These are phyloP conservation scores for Syzygium aqueum DNA, from an alignment of 345 rosid genomes.

Conservation along the genomic window DNA sequence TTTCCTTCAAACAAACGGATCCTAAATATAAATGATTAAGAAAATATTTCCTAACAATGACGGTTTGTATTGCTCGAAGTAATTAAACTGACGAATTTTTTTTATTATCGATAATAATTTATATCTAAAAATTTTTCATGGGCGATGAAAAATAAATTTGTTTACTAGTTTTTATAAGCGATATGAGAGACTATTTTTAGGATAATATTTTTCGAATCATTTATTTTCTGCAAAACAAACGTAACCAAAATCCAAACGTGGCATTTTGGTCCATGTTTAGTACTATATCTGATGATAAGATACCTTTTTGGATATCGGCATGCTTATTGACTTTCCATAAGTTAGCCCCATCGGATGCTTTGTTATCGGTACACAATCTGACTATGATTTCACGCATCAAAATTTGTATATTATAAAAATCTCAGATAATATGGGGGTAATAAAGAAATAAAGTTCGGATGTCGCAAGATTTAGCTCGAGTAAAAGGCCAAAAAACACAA, in stretches of 20 bases:
- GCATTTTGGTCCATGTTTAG: neutral
- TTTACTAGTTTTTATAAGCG: neutral
- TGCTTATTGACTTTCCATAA: neutral
- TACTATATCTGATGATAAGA: neutral
- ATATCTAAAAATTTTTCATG: no score
- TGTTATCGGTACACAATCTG: neutral
- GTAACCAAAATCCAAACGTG: neutral
- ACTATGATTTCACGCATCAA: neutral
- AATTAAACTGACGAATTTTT: accelerated
- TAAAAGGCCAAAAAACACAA: neutral
- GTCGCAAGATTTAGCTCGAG: neutral
- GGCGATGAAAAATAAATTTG: no score
- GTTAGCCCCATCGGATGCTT: accelerated
- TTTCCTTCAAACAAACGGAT: no score
- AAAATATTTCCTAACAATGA: no score
- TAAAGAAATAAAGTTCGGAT: neutral
- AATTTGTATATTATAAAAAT: neutral
- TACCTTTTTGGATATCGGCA: neutral
- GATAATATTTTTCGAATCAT: neutral
- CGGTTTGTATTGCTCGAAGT: neutral
- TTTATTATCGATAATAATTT: no score
- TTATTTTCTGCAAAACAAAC: no score
- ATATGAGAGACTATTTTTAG: no score
- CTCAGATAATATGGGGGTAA: neutral
- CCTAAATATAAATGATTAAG: no score